These are phyloP conservation scores for Solanum sejunctum DNA, from an alignment of 257 asterid species.

Conservation along the genomic window DNA sequence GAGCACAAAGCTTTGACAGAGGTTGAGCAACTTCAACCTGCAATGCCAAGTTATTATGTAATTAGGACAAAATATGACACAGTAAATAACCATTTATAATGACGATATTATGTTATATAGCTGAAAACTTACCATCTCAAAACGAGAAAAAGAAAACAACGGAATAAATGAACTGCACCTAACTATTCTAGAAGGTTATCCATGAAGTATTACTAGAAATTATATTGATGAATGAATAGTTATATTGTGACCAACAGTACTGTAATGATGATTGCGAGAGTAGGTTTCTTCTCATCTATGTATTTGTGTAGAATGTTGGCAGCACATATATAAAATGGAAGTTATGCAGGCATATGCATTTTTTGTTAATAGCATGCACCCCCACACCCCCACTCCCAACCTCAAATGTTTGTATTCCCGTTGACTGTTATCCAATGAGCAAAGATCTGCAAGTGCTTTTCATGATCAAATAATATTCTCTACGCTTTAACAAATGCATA, in stretches of 20 bases:
- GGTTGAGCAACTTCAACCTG: conserved; percentile 79
- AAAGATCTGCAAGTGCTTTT: neutral
- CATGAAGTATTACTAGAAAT: neutral
- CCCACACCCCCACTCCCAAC: neutral
- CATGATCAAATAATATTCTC: neutral
- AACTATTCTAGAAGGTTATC: neutral
- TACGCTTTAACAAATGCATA: neutral
- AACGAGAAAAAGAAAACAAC: neutral
- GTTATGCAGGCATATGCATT: neutral
- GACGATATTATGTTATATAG: neutral
- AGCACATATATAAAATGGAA: neutral
- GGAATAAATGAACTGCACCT: neutral
- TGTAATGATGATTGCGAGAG: neutral
- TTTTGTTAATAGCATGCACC: neutral
- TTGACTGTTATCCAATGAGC: neutral
- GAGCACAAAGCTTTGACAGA: conserved; percentile 39
- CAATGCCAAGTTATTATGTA: neutral
- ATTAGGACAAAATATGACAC: neutral
- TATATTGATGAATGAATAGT: neutral
- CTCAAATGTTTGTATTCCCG: neutral
- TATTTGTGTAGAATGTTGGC: neutral
- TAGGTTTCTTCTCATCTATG: neutral
- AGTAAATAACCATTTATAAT: neutral
- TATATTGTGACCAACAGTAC: neutral
- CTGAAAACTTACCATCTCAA: neutral